These are phyloP conservation scores for Aspergillus haitiensis DNA, from an alignment of 495 filamentous ascomycete genomes.

Conservation along the genomic window DNA sequence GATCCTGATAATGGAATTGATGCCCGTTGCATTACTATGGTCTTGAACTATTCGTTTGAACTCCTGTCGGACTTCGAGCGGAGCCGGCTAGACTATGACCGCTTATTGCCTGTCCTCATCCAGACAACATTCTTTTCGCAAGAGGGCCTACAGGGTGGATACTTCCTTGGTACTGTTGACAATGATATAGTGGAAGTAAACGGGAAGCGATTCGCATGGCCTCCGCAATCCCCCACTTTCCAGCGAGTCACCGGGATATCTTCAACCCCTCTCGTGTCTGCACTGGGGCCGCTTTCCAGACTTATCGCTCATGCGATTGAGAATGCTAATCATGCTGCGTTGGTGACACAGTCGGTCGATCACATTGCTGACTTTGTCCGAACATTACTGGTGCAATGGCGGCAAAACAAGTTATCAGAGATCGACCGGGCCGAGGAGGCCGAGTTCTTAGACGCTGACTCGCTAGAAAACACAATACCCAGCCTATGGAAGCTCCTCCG, in stretches of 20 bases:
- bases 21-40: constrained; percentile 63
- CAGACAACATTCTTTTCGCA: constrained; percentile 63
- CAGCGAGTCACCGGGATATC: constrained; percentile 56
- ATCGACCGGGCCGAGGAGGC: constrained; percentile 76
- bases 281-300: constrained; percentile 75
- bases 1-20: constrained; percentile 55
- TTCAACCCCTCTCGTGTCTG: constrained; percentile 68
- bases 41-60: constrained; percentile 77
- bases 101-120: constrained; percentile 68
- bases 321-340: constrained; percentile 56
- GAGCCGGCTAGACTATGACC: constrained; percentile 70
- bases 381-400: constrained; percentile 77
- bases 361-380: constrained; percentile 69
- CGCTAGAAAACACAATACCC: constrained; percentile 66
- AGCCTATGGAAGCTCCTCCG: constrained; percentile 80
- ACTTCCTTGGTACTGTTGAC: constrained; percentile 77
- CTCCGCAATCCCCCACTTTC: constrained; percentile 59
- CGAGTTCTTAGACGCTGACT: constrained; percentile 67
- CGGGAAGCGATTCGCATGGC: constrained; percentile 72
- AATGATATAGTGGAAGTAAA: constrained; percentile 64
- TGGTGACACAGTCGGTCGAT: constrained; percentile 68
- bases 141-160: constrained; percentile 80
- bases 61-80: constrained; percentile 60
- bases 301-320: constrained; percentile 74
- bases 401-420: constrained; percentile 77